Base-by-base conservation (phyloP, 2,329 filamentous ascomycete species). In the Pyrenochaeta sp. region DNA sequence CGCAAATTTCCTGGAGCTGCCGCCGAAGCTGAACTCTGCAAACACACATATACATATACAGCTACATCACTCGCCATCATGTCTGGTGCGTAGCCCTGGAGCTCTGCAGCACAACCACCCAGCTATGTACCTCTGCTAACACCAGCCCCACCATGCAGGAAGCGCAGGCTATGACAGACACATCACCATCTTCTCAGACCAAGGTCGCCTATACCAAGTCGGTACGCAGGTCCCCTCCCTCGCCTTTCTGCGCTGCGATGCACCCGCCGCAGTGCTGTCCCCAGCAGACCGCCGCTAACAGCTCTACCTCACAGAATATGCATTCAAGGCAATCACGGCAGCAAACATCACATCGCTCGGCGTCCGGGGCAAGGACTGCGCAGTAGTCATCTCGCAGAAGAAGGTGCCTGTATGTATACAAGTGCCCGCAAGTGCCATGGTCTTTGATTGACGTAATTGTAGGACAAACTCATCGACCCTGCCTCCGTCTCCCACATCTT, bases 381-480 rank as follows among this genome's bases (percentile, higher is more conserved):
- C 94, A 22, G 94, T 99, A 30, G 90, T 99, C 39, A 80, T 99
- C 72, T 97, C 94, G 52, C 94, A 99, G 79, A 99, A 99, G 86
- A 99, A 99, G 80, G 94, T 99, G 61, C 93, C 94, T 47, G 93
- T 96, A 88, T 59, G 92, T 77, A 42, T 34, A 23, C 39, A 35
- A 26, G 32, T 37, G 28, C 20, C 7, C 7, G 14, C 11, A 26
- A 27, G 29, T 41, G 17, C 38, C 40, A 41, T 21, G 24, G 7
- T 35, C 21, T 32, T n/a, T n/a, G n/a, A 24, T 53, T 61, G 42
- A 58, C 27, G 23, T 23, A 38, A 32, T 13, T 29, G 4, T 28
- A 97, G 93, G 94, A 99, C 79, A 99, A 99, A 83, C 85, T 99
- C 68, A 97, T 99, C 78, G 94, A 99, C 73, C 93, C 94, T 41